Evolutionary conservation across 2,329 filamentous ascomycete genomes (phyloP), one percentile per base, ranked within the genome.

Genomic region (Calonectria crousiana): DNA sequence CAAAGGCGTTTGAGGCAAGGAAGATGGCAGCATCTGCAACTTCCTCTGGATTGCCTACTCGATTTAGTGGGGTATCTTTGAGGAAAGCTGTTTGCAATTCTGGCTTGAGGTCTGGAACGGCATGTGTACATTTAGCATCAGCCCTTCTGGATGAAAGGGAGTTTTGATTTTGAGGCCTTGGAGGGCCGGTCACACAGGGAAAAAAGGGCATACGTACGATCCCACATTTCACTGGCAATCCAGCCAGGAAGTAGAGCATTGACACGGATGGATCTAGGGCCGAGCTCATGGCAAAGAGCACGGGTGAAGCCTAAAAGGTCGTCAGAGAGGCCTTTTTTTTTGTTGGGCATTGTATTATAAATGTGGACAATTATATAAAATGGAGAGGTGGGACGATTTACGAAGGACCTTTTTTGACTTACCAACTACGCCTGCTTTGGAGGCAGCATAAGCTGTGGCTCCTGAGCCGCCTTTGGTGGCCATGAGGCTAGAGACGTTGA

Each of bases 231-330:
- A 58, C 95, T 96, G 71, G 94, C 88, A 78, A 97, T 93, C 86
- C 96, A 98, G 9, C 95, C 95, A 1, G 95, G 95, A 52, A 96
- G 86, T 76, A 98, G 91, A 34, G 93, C 93, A 85, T 98, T 98
- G 60, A 95, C 93, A 36, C 95, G 89, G 72, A 98, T 89, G 64
- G 90, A 89, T 62, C 88, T 86, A 74, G 87, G 85, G 67, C 90
- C 90, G 78, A 93, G 84, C 84, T 95, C 92, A 65, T 85, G 88
- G 52, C 92, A 92, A 4, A 95, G 86, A 70, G 92, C 90, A 72
- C 92, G 89, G 28, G 93, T 95, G 78, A 95, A 89, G 74, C 90
- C 93, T 94, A 70, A 26, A 44, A 74, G 66, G 51, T 77, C 41
- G 73, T 68, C 41, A 76, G 77, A 77, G 73, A 74, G 77, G 77